Conservation (phyloP, 2,329 filamentous ascomycete species). For the Trichoderma aggressivum region DNA sequence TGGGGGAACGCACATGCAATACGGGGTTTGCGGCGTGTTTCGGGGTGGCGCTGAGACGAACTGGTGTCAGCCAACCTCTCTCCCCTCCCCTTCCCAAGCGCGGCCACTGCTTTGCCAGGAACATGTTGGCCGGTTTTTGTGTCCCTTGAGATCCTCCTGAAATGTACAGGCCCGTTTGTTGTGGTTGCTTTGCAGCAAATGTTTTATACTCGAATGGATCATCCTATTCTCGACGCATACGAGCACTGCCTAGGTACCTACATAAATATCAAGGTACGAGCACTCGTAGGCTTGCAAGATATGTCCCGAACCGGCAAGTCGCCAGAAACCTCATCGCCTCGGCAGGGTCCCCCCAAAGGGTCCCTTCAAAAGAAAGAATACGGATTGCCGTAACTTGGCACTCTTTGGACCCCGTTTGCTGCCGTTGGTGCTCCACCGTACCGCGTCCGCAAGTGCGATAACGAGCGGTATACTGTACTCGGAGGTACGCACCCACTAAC, state of each 20-base stretch:
- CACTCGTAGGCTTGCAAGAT: not conserved
- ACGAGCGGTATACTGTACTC: not conserved
- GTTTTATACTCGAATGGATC: not conserved
- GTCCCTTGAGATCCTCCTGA: not conserved
- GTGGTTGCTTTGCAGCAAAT: not conserved
- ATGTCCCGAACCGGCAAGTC: not conserved
- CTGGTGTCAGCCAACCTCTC: not conserved
- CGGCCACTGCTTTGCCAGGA: not conserved
- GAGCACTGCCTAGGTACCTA: not conserved
- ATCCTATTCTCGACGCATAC: not conserved
- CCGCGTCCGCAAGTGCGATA: constrained; percentile 1
- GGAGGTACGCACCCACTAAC: not conserved
- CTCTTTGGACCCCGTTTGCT: not conserved
- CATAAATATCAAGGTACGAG: not conserved
- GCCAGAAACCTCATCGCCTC: not conserved
- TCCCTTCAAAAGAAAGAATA: not conserved
- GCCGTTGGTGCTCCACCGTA: constrained; percentile 9
- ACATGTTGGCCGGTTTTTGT: not conserved
- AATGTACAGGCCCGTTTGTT: not conserved
- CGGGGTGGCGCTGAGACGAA: constrained; percentile 16
- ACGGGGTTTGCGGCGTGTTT: constrained; percentile 9
- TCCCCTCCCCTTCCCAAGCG: not conserved
- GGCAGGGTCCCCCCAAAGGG: not conserved
- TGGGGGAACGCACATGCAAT: not conserved
- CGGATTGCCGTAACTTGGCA: not conserved